Base-by-base conservation (phyloP, 2,329 filamentous ascomycete genomes). In the Ascochyta rabiei region DNA sequence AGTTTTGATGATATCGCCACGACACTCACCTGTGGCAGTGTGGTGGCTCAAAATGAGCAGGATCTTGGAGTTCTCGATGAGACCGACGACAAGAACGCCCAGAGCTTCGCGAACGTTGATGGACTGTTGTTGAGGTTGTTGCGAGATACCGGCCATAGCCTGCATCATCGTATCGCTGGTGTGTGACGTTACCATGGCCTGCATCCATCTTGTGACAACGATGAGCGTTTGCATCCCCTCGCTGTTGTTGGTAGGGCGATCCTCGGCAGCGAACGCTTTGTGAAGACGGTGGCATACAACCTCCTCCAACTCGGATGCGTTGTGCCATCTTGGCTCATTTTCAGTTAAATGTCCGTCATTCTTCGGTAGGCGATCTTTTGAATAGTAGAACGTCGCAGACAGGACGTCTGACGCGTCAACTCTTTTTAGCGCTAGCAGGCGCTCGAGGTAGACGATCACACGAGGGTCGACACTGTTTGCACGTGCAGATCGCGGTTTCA, bases 31-130 rank as follows among this genome's bases (percentile, higher is more conserved):
- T 79, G 82, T 85, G 3, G 82, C 81, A 44, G 77, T 75, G 0
- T 81, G 78, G 62, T 79, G 81, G 52, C 79, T 78, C 42, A 90
- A 71, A 3, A 83, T 80, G 39, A 76, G 75, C 4, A 87, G 70
- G 10, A 89, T 80, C 4, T 78, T 75, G 3, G 75, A 74, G 60
- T 86, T 88, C 59, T 90, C 86, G 49, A 84, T 81, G 10, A 89
- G 77, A 0, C 83, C 81, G 43, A 89, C 75, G 6, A 89, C 74
- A 16, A 90, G 76, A 67, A 87, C 82, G 2, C 87, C 84, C 56
- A 90, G 82, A 0, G 85, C 87, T 40, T 86, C 84, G 18, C 85
- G 81, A 1, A 86, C 79, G 39, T 82, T 84, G 77, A 86, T 82
- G 45, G 88, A 86, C 28, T 86, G 80, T 70, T 33, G 80, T 73